Percentiles rank a stretch among this genome's conserved stretches.
Conservation (phyloP, 805 yeast species). For the Saturnispora sekii region DNA sequence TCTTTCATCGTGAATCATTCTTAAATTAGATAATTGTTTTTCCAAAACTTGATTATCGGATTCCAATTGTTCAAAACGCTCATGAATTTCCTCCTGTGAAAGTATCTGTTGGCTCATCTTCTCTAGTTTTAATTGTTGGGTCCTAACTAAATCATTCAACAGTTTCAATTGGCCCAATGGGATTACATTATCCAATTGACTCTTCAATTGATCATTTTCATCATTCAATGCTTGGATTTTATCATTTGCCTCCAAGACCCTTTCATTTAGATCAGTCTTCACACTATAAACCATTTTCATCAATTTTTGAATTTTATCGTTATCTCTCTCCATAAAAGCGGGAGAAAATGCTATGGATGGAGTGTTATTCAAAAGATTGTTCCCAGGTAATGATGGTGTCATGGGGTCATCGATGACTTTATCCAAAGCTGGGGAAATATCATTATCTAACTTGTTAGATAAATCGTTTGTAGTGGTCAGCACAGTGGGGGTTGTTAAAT, state of each 20-base stretch:
- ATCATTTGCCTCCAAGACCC: conserved; percentile 49
- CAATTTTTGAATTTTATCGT: conserved; percentile 17
- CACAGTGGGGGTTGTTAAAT: background rate
- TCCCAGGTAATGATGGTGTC: no score
- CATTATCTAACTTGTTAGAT: background rate
- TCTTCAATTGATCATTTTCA: conserved; percentile 19
- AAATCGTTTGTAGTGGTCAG: background rate
- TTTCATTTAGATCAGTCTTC: conserved; percentile 35
- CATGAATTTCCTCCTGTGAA: conserved; percentile 35
- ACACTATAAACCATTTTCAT: conserved; percentile 24
- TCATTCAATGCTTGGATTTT: conserved; percentile 41
- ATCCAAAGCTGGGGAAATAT: conserved; percentile 1
- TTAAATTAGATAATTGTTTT: conserved; percentile 26
- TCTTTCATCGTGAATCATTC: background rate
- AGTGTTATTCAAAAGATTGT: background rate
- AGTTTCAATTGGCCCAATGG: conserved; percentile 15
- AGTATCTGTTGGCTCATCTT: conserved; percentile 32
- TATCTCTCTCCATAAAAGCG: conserved; percentile 13
- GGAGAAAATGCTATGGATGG: conserved; percentile 14
- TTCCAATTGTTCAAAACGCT: conserved; percentile 40
- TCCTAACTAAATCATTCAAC: conserved; percentile 44
- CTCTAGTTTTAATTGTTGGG: conserved; percentile 39
- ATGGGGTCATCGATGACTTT: background rate
- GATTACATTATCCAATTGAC: conserved; percentile 2
- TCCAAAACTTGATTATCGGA: conserved; percentile 34